phyloP scores from a whole-genome alignment of 2,329 filamentous ascomycete species.

The Leptodontidium sp. region DNA sequence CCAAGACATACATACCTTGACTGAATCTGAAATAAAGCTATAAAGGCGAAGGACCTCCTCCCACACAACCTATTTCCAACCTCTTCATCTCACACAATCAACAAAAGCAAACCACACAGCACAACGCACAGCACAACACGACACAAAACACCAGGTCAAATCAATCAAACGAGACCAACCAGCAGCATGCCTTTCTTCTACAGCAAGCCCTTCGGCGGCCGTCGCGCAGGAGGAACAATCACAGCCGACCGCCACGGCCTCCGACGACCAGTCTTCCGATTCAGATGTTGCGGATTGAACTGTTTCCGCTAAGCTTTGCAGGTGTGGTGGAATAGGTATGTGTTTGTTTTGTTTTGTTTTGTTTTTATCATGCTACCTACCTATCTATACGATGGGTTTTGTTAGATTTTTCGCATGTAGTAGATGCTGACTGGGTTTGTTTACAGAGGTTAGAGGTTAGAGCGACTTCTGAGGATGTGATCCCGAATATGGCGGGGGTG shows the following conservation, averaged over 20 bases:
- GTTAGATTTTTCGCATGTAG: too few species aligned
- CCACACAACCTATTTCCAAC: too few species aligned
- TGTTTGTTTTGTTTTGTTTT: too few species aligned
- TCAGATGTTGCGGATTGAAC: constrained; percentile 58
- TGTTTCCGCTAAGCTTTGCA: constrained; percentile 46
- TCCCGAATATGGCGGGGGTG: not conserved
- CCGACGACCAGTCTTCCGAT: constrained; percentile 58
- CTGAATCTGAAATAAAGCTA: too few species aligned
- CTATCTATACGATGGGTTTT: too few species aligned
- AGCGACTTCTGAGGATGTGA: too few species aligned
- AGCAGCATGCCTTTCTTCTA: constrained; percentile 49
- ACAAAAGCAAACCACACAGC: not conserved
- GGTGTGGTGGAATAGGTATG: not conserved
- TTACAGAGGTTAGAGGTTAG: not conserved
- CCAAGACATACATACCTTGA: too few species aligned
- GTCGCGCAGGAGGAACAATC: constrained; percentile 55
- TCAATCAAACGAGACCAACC: not conserved
- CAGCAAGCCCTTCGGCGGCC: constrained; percentile 48
- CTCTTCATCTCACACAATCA: not conserved
- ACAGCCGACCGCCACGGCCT: constrained; percentile 60
- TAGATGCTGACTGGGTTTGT: not conserved
- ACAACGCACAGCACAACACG: not conserved
- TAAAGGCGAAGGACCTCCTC: too few species aligned
- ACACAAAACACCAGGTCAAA: not conserved
- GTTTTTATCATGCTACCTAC: too few species aligned